A percentile compares a stretch with the other conserved stretches of the same genome.
Conservation (phyloP, 768 basidiomycete species). For the Leccinum incarnatum region DNA sequence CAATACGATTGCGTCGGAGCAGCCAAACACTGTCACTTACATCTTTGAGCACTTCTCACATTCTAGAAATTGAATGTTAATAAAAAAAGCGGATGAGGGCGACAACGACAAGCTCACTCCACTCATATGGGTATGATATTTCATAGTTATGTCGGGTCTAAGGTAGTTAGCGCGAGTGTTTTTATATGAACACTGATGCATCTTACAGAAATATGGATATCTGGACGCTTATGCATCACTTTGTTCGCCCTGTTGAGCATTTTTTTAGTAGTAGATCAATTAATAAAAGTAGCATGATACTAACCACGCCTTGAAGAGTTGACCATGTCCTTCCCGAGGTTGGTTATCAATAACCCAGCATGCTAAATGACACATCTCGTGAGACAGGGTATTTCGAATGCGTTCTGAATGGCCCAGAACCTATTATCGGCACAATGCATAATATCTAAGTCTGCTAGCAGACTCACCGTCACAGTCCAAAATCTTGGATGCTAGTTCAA, state of each 20-base stretch:
- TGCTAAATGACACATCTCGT: constrained; percentile 93
- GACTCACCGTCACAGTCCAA: constrained; percentile 68
- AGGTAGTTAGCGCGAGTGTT: not conserved
- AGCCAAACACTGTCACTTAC: constrained; percentile 34
- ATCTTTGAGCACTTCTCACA: constrained; percentile 62
- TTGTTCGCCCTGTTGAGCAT: constrained; percentile 50
- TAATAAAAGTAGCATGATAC: constrained; percentile 12
- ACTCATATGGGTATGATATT: constrained; percentile 68
- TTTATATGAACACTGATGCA: constrained; percentile 4
- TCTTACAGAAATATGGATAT: constrained; percentile 71
- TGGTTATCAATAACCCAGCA: constrained; percentile 77
- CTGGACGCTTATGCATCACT: constrained; percentile 65
- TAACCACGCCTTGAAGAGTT: constrained; percentile 69
- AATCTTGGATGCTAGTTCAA: constrained; percentile 82
- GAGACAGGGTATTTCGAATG: constrained; percentile 77
- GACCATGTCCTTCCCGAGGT: constrained; percentile 72
- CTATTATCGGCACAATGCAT: not conserved
- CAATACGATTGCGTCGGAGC: not conserved
- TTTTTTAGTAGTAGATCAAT: not conserved
- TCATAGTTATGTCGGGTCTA: constrained; percentile 76
- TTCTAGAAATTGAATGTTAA: constrained; percentile 37
- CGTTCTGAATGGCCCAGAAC: constrained; percentile 49
- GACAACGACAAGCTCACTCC: constrained; percentile 48
- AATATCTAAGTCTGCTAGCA: not conserved
- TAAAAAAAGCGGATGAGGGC: not conserved